Evolutionary conservation across 2,329 filamentous ascomycete species (phyloP), one percentile per base, ranked within the genome.

Genomic region (Neopestalotiopsis clavispora): DNA sequence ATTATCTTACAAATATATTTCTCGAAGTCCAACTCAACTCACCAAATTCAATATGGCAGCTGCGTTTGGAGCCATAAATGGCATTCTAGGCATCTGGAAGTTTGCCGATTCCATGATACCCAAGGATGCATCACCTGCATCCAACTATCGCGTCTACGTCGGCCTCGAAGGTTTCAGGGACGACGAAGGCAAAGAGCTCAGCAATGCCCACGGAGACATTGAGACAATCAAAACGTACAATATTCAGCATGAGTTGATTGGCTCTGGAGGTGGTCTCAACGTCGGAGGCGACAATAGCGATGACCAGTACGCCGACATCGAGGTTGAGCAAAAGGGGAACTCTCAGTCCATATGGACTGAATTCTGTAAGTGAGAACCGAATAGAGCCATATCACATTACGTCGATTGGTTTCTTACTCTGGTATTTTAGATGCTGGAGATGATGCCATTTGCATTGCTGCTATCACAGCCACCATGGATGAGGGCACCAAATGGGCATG

Each of bases 401-500:
- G 2, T 9, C 9, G 13, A 45, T 23, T 61, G 65, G 6, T 52
- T 45, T 69, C 20, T 61, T 23, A 57, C 30, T 28, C 20, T 45
- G 23, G 1, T 67, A 38, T 57, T 42, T 5, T 20, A 69, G 68
- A 57, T 34, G 65, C 68, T 56, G 56, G 56, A 13, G 38, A 69
- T 23, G 68, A 69, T 60, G 68, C 65, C 32, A 45, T 69, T 40
- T 69, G 68, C 40, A 64, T 69, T 32, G 68, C 68, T 34, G 66
- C 45, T 23, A 69, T 69, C 59, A 67, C 42, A n/a, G 65, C 56
- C 30, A 61, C 68, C 17, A 58, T 64, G 57, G 62, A 56, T 14
- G 65, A 69, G 17, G 64, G 45, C 12, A 61, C 13, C 7, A 61
- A 69, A 59, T 69, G 65, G 65, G 65, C 58, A 17, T 69, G 68